Base-by-base conservation (phyloP, 2,329 filamentous ascomycete genomes). In the Talaromyces sp. region DNA sequence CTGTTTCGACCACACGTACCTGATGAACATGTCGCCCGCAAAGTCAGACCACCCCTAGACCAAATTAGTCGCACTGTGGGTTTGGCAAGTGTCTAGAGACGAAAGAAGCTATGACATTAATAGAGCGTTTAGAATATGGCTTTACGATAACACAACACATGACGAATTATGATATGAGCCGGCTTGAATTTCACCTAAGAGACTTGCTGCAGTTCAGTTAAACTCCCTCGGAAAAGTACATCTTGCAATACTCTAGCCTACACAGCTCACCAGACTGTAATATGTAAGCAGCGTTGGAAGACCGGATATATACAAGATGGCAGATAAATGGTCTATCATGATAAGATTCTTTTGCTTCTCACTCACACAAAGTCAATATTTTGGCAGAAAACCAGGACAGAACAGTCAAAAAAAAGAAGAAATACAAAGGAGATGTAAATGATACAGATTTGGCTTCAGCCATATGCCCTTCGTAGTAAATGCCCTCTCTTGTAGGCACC, bases 301-400 rank as follows among this genome's bases (percentile, higher is more conserved):
- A 73, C 76, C 73, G 73, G 74, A 71, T 78, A 78, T 78, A 73
- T 78, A 79, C 73, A 75, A 75, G 70, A 74, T 72, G 72, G 73
- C 72, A 77, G 33, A 59, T 59, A 24, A 60, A 63, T 54, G 45
- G 59, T 67, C 65, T 72, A 73, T 79, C 76, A 78, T 78, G 75
- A 74, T 71, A 73, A 73, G 70, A 74, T 70, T 72, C 73, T 75
- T 75, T 72, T 74, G 71, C 71, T 47, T 77, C 76, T 77, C 76
- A 75, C 76, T 77, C 71, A 73, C 73, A 37, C 52, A 56, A 54
- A 35, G 33, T 39, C 52, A 56, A 54, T 37, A 54, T 19, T 77
- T 76, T 75, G 72, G 73, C 72, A 56, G 41, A 14, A 56, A 31
- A 27, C 19, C 22, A 54, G 39, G 39, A 31, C 47, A 52, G 22